A percentile compares a stretch with the other conserved stretches of the same genome.
phyloP scores from a whole-genome alignment of 148 eudicot genomes.

The Persicaria tinctoria region DNA sequence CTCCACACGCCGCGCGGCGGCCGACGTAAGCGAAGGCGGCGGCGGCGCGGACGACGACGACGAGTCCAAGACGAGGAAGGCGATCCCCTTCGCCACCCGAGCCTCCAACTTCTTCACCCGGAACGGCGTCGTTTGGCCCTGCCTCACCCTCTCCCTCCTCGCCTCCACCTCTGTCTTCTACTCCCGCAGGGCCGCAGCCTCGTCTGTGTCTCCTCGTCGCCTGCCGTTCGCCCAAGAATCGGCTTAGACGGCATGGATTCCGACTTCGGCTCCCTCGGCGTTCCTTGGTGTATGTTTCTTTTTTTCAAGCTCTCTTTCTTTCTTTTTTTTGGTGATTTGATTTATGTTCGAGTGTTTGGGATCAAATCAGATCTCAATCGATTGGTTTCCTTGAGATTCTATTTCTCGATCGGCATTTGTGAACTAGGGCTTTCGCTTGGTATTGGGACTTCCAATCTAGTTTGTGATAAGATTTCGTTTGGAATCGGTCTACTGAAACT shows the following conservation, averaged over 20 bases:
- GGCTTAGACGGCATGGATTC: slow-evolving; percentile 63
- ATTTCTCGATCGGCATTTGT: neutral
- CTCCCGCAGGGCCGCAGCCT: slow-evolving; percentile 33
- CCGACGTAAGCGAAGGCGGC: slow-evolving; percentile 8
- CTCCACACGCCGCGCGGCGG: slow-evolving; percentile 42
- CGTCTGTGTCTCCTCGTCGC: slow-evolving; percentile 40
- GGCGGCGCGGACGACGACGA: slow-evolving; percentile 33
- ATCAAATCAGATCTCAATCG: neutral
- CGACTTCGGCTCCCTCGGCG: slow-evolving; percentile 84
- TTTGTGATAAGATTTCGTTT: neutral
- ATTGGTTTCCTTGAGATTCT: neutral
- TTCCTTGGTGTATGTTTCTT: slow-evolving; percentile 77
- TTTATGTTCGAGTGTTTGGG: neutral
- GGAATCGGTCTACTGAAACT: neutral
- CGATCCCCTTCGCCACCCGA: slow-evolving; percentile 34
- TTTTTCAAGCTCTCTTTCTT: neutral
- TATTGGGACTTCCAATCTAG: neutral
- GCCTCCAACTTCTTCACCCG: slow-evolving; percentile 50
- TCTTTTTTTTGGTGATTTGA: neutral
- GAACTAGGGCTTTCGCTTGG: slow-evolving; percentile 6
- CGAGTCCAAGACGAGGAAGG: slow-evolving; percentile 68
- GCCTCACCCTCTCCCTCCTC: slow-evolving; percentile 31
- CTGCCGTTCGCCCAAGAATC: slow-evolving; percentile 41
- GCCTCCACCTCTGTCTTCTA: slow-evolving; percentile 34
- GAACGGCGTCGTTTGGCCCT: slow-evolving; percentile 49